phyloP scores from a whole-genome alignment of 1,139 yeast genomes.

The Suhomyces kunorum region DNA sequence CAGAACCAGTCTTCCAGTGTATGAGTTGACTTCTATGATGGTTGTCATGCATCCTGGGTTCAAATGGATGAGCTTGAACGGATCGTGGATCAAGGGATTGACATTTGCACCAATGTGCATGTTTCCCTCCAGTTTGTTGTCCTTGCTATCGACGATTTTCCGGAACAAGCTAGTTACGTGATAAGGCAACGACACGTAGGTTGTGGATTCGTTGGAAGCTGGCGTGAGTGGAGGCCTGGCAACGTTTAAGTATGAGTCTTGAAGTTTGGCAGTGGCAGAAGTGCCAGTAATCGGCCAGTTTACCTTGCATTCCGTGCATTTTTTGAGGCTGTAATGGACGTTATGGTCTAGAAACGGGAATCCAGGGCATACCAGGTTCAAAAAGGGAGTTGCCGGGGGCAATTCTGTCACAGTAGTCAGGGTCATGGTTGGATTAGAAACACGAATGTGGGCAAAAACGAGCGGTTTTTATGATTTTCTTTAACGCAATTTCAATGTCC shows the following conservation, averaged over 20 bases:
- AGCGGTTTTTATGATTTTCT: not conserved
- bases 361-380: constrained; percentile 45
- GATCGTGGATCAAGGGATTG: constrained; percentile 55
- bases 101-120: constrained; percentile 58
- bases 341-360: constrained; percentile 36
- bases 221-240: constrained; percentile 39
- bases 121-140: constrained; percentile 45
- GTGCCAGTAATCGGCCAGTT: constrained; percentile 41
- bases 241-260: constrained; percentile 36
- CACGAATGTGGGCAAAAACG: not conserved
- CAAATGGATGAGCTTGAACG: constrained; percentile 51
- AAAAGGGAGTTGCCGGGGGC: constrained; percentile 33
- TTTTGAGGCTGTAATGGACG: constrained; percentile 31
- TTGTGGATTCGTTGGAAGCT: constrained; percentile 38
- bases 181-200: constrained; percentile 45
- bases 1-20: not conserved
- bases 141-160: constrained; percentile 29
- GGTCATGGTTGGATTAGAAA: constrained; percentile 1
- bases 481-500: not conserved
- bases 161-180: constrained; percentile 40
- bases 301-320: constrained; percentile 14
- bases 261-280: constrained; percentile 26
- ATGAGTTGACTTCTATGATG: constrained; percentile 14
- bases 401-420: constrained; percentile 13
- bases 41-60: constrained; percentile 55